Evolutionary conservation across 805 yeast genomes (phyloP), one percentile per base, ranked within the genome.

Genomic region (Schizosaccharomyces japonicus): DNA sequence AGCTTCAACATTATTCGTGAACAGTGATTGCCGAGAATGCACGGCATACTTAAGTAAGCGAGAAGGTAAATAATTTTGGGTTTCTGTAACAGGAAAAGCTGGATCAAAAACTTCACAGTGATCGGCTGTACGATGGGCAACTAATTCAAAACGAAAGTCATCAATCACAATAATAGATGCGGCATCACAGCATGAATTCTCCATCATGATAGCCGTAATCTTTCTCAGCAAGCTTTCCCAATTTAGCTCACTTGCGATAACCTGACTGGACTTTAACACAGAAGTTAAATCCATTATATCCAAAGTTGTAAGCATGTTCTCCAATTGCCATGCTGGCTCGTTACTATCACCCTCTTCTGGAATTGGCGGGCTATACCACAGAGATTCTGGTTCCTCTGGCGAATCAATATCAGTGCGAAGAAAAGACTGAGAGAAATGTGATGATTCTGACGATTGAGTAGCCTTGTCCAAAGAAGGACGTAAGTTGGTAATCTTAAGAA

Each of bases 261-360:
- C 48, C 26, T 53, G 56, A 28, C 55, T 45, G 36, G 53, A 51
- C 47, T 49, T 50, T 34, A 53, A 53, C 19, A 53, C 49, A 26
- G 56, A 53, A 25, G 52, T 50, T 45, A 53, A 33, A 45, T 53
- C 56, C 13, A 53, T 49, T 25, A 53, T 52, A 30, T 53, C 56
- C 10, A 53, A 47, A 7, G 56, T 50, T n/a, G 25, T 27, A 17
- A 42, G 46, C 7, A 27, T 15, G 11, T 42, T 30, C 17, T 42
- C 46, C n/a, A 27, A 8, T 23, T 25, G 17, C 8, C 13, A n/a
- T 21, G 15, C 33, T 15, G 32, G n/a, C 13, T 30, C n/a, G n/a
- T n/a, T n/a, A n/a, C 32, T 10, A n/a, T 26, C 13, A 3, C 17
- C 32, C 19, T 42, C 46, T 23, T 27, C 29, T 8, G 46, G 31